These are phyloP conservation scores for Fraxinus pennsylvanica DNA, from an alignment of 257 asterid species.

Conservation along the genomic window DNA sequence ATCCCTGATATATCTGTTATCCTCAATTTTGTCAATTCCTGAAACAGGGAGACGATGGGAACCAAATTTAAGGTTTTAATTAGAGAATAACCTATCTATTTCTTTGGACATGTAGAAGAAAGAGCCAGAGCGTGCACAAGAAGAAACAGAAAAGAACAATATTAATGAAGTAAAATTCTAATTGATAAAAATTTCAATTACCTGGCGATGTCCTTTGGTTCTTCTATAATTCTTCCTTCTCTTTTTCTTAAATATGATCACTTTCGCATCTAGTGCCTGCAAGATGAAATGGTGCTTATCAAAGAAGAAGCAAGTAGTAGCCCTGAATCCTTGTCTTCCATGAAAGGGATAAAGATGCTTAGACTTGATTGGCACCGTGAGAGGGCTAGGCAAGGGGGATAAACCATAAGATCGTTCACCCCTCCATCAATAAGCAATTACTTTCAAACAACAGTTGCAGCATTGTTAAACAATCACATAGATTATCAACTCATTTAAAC, in stretches of 20 bases:
- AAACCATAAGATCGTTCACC: background rate
- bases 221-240: slow-evolving; percentile 96
- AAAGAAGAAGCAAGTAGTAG: background rate
- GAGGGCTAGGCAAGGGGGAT: background rate
- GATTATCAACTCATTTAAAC: background rate
- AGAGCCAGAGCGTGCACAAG: background rate
- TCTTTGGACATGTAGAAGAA: background rate
- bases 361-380: background rate
- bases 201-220: slow-evolving; percentile 94
- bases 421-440: background rate
- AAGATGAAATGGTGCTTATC: background rate
- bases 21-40: slow-evolving; percentile 93
- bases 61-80: background rate
- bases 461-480: background rate
- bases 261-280: slow-evolving; percentile 96
- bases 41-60: slow-evolving; percentile 14
- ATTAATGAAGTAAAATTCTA: background rate
- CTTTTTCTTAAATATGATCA: slow-evolving; percentile 91
- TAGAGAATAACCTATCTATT: slow-evolving; percentile 1
- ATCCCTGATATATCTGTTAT: slow-evolving; percentile 80
- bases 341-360: background rate
- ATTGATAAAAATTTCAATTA: slow-evolving; percentile 26
- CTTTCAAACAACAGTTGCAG: background rate
- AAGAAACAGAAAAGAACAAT: background rate
- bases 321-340: background rate